These are phyloP conservation scores for Melampsora larici-populina DNA, from an alignment of 1,284 basidiomycete species.

Conservation along the genomic window DNA sequence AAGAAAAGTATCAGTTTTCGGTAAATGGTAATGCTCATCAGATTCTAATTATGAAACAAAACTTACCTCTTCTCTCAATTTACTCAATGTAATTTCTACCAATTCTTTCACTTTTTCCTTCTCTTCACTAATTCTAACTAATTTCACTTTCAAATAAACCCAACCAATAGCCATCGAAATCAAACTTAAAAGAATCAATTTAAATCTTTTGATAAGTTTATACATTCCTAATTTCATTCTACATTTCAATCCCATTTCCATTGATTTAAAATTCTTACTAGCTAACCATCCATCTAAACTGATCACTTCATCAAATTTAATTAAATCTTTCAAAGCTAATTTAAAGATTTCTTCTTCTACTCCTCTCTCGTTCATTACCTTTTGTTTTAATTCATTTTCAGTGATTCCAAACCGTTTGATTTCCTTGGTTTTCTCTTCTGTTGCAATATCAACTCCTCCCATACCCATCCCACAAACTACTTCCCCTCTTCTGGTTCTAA, in stretches of 20 bases:
- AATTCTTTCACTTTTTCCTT: conserved; percentile 69
- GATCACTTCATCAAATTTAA: conserved; percentile 74
- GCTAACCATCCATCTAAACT: conserved; percentile 74
- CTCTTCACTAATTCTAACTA: conserved; percentile 64
- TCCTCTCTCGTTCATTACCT: conserved; percentile 54
- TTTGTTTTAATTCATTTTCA: conserved; percentile 46
- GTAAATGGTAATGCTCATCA: neutral
- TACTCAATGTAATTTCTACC: conserved; percentile 73
- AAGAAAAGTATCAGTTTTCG: neutral
- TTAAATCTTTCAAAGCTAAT: conserved; percentile 76
- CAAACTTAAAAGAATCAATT: conserved; percentile 66
- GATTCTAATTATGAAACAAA: too few relatives aligned
- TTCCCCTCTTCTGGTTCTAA: conserved; percentile 68
- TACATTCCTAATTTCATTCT: conserved; percentile 66
- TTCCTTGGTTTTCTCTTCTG: conserved; percentile 36
- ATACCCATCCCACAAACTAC: conserved; percentile 64
- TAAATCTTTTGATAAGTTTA: conserved; percentile 68
- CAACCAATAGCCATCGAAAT: conserved; percentile 46
- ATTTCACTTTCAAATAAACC: conserved; percentile 24
- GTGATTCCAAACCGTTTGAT: conserved; percentile 47
- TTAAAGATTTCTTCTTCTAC: conserved; percentile 69
- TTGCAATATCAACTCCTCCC: conserved; percentile 47
- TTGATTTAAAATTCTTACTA: conserved; percentile 61
- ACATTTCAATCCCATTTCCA: conserved; percentile 68
- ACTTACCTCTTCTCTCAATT: conserved; percentile 69